Conservation (phyloP, 768 basidiomycete species). For the Mycena filopes region DNA sequence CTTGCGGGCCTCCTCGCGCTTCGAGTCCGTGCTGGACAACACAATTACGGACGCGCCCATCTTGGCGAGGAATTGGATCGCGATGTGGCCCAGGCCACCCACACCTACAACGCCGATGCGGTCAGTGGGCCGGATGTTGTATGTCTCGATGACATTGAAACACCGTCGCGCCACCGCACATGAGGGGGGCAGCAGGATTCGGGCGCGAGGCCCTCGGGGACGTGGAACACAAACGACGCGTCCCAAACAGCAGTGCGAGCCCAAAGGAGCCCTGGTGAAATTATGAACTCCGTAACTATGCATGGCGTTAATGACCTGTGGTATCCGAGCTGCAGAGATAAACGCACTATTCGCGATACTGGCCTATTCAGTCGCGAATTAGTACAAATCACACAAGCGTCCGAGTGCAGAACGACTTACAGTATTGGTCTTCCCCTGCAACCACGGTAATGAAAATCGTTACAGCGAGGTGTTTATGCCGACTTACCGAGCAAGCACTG, state of each 20-base stretch:
- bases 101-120: constrained; percentile 48
- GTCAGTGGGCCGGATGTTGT: constrained; percentile 41
- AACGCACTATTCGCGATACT: constrained; percentile 47
- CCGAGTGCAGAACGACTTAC: too few species aligned
- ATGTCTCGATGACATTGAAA: constrained; percentile 27
- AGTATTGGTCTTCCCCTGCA: constrained; percentile 28
- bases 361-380: too few species aligned
- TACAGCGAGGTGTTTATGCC: too few species aligned
- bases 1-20: constrained; percentile 43
- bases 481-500: constrained; percentile 42
- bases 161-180: constrained; percentile 38
- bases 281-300: constrained; percentile 48
- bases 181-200: constrained; percentile 39
- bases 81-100: constrained; percentile 51
- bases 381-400: constrained; percentile 45
- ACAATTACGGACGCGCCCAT: constrained; percentile 52
- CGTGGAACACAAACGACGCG: constrained; percentile 46
- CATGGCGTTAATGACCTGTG: too few species aligned
- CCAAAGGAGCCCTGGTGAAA: constrained; percentile 2
- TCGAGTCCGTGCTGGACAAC: constrained; percentile 45
- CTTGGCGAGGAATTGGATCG: constrained; percentile 51
- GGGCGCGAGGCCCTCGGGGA: constrained; percentile 45
- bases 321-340: constrained; percentile 52
- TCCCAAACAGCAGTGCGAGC: constrained; percentile 18
- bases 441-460: too few species aligned